Conservation (phyloP, 2,329 filamentous ascomycete genomes). For the Pestalotiopsis sp. region DNA sequence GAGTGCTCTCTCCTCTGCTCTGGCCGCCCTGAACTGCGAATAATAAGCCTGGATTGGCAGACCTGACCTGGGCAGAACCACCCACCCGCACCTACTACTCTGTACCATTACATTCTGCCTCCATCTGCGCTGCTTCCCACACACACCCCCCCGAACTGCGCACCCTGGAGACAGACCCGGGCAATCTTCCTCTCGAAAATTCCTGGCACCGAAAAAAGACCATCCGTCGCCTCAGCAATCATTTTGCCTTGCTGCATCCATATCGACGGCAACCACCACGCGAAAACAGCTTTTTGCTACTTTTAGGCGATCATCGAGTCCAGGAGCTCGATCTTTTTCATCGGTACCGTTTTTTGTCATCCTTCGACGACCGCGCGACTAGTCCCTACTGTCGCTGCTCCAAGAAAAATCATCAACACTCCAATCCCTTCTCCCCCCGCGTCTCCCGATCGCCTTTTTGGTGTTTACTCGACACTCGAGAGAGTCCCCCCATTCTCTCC, state of each 20-base stretch:
- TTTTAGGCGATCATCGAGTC: conserved; percentile 4
- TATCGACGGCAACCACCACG: neutral
- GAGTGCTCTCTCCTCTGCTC: no score
- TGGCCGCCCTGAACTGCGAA: no score
- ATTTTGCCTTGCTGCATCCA: conserved; percentile 7
- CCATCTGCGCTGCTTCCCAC: neutral
- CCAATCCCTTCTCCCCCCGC: neutral
- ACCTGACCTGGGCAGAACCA: no score
- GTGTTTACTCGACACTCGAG: conserved; percentile 10
- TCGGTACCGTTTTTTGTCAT: conserved; percentile 12
- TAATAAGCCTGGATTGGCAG: no score
- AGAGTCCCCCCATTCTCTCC: neutral
- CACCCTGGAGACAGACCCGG: conserved; percentile 5
- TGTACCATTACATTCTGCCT: no score
- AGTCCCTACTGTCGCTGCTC: neutral
- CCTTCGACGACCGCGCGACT: conserved; percentile 5
- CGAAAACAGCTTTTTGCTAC: conserved; percentile 7
- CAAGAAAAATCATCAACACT: neutral
- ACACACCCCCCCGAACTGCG: neutral
- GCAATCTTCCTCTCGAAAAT: conserved; percentile 12
- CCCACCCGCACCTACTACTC: no score
- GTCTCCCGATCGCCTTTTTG: neutral
- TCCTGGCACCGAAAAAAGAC: conserved; percentile 3
- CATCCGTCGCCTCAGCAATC: conserved; percentile 11
- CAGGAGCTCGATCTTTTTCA: neutral